These are phyloP conservation scores for Diphasiastrum complanatum DNA, from an alignment of 83 land plant genomes.

Conservation along the genomic window DNA sequence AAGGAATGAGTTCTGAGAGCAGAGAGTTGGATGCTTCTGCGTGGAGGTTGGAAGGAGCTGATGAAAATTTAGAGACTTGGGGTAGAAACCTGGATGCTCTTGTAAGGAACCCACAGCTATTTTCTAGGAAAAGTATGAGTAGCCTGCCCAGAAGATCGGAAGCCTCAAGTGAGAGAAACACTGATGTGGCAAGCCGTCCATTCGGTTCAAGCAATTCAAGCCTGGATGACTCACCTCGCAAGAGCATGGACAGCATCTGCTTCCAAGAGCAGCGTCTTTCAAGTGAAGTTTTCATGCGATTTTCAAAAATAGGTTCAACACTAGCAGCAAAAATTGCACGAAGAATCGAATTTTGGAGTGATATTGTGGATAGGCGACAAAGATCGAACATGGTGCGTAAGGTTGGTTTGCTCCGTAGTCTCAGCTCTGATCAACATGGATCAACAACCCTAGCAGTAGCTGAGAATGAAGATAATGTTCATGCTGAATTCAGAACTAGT, in stretches of 20 bases:
- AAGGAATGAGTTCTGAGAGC: too few species aligned
- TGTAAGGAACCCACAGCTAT: background rate
- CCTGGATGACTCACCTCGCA: background rate
- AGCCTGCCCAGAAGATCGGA: background rate
- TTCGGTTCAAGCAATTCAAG: too few species aligned
- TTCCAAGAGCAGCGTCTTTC: too few species aligned
- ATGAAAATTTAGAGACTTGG: slow-evolving; percentile 1
- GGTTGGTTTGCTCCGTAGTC: background rate
- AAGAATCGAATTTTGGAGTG: slow-evolving; percentile 22
- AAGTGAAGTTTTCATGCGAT: too few species aligned
- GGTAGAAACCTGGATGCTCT: slow-evolving; percentile 11
- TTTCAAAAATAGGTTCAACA: background rate
- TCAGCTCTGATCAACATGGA: background rate
- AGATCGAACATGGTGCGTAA: background rate
- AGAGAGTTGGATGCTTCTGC: too few species aligned
- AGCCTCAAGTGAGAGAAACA: background rate
- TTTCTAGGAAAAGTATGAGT: background rate
- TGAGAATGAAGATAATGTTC: background rate
- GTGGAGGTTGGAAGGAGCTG: background rate
- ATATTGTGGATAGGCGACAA: background rate
- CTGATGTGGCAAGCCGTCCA: background rate
- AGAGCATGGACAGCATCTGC: background rate
- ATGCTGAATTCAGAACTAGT: background rate
- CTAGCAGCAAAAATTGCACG: background rate
- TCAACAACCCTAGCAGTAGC: too few species aligned